These are phyloP conservation scores for Entonaema liquescens DNA, from an alignment of 495 filamentous ascomycete genomes.

Conservation along the genomic window DNA sequence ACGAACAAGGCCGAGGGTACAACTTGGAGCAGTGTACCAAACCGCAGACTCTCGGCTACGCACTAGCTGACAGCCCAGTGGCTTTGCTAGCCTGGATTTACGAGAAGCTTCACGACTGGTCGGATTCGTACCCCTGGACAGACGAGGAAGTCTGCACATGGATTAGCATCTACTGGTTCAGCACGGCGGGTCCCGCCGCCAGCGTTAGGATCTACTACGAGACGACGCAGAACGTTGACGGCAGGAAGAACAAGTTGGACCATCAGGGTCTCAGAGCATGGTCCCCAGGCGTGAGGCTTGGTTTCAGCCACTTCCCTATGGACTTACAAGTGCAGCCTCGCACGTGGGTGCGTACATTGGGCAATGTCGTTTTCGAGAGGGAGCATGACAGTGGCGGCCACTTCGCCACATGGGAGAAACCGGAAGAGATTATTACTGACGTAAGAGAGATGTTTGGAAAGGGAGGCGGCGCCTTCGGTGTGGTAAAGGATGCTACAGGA, in stretches of 20 bases:
- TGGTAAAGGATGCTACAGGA: conserved; percentile 48
- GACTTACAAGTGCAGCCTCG: conserved; percentile 63
- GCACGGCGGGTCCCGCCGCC: conserved; percentile 63
- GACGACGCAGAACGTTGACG: conserved; percentile 41
- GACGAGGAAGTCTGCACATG: conserved; percentile 74
- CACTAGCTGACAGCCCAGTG: conserved; percentile 67
- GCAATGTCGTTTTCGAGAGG: conserved; percentile 65
- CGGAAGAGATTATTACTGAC: conserved; percentile 64
- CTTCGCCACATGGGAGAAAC: conserved; percentile 70
- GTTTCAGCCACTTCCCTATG: conserved; percentile 62
- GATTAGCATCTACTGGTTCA: conserved; percentile 70
- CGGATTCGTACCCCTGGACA: conserved; percentile 71
- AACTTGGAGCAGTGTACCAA: conserved; percentile 64
- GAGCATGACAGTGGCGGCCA: conserved; percentile 67
- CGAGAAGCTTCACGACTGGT: conserved; percentile 76
- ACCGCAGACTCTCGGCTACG: conserved; percentile 69
- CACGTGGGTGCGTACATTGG: conserved; percentile 61
- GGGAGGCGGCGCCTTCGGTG: conserved; percentile 42
- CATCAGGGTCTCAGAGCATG: conserved; percentile 34
- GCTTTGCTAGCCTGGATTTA: conserved; percentile 72
- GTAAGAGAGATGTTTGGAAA: conserved; percentile 65
- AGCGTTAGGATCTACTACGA: conserved; percentile 71
- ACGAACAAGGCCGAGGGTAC: conserved; percentile 64
- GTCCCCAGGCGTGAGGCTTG: conserved; percentile 61
- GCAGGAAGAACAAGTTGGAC: conserved; percentile 37